Conservation (phyloP, 768 basidiomycete genomes). For the Dacryopinax primogenitus region DNA sequence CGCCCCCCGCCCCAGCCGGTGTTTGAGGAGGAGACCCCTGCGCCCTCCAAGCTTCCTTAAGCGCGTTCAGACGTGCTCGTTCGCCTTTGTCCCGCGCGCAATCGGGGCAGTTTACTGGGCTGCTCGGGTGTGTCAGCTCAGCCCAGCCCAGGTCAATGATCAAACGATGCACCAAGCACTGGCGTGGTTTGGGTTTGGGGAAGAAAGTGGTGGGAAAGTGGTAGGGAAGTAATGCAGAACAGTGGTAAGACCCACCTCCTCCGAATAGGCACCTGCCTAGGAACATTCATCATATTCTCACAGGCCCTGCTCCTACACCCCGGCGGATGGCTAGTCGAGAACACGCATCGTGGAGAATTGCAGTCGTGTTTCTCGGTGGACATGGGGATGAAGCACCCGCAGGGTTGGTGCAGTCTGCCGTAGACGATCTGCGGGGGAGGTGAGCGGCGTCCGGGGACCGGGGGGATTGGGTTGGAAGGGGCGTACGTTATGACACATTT, state of each 20-base stretch:
- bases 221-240: background rate
- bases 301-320: background rate
- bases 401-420: background rate
- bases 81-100: background rate
- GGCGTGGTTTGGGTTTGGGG: too few species aligned
- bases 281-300: constrained; percentile 1
- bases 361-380: constrained; percentile 1
- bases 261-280: constrained; percentile 1
- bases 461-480: too few species aligned
- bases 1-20: background rate
- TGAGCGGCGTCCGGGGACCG: background rate
- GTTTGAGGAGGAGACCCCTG: background rate
- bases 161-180: too few species aligned
- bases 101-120: constrained; percentile 1
- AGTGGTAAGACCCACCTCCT: background rate
- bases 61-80: background rate
- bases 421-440: background rate
- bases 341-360: background rate
- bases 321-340: background rate
- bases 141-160: background rate
- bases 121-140: background rate
- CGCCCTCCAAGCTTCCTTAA: background rate
- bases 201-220: background rate
- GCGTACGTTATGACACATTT: constrained; percentile 7
- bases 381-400: constrained; percentile 6